phyloP scores from a whole-genome alignment of 1,284 basidiomycete species.

The Heliocybe sulcata region DNA sequence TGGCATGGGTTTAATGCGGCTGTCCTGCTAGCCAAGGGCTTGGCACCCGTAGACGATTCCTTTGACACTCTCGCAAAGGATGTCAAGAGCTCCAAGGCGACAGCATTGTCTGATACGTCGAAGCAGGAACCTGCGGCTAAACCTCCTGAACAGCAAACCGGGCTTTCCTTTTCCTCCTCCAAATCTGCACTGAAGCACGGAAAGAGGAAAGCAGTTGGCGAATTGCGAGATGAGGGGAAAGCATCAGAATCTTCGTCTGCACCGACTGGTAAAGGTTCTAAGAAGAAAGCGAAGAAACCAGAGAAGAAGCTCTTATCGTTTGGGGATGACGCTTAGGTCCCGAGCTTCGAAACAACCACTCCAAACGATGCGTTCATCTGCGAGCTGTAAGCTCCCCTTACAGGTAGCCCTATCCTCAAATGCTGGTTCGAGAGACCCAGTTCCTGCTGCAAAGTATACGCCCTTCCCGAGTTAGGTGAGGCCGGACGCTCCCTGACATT shows the following conservation, averaged over 20 bases:
- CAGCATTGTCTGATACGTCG: neutral
- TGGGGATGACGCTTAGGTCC: slow-evolving; percentile 33
- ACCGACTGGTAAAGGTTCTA: slow-evolving; percentile 20
- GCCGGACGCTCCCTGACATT: no score
- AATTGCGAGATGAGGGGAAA: slow-evolving; percentile 20
- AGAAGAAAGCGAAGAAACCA: slow-evolving; percentile 40
- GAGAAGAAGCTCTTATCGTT: slow-evolving; percentile 54
- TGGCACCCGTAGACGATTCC: slow-evolving; percentile 33
- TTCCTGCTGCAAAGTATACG: no score
- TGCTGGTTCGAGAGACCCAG: no score
- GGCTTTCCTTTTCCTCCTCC: slow-evolving; percentile 36
- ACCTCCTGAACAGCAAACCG: slow-evolving; percentile 13
- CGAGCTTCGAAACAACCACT: neutral
- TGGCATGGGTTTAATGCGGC: neutral
- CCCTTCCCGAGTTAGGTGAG: no score
- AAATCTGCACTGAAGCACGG: slow-evolving; percentile 20
- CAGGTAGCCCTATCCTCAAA: no score
- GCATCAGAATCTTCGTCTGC: neutral
- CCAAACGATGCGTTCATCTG: neutral
- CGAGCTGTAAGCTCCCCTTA: neutral
- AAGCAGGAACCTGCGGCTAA: neutral
- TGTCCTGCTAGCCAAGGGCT: slow-evolving; percentile 36
- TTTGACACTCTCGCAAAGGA: slow-evolving; percentile 5
- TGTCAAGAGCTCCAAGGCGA: slow-evolving; percentile 8
- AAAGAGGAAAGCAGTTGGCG: slow-evolving; percentile 35